phyloP scores from a whole-genome alignment of 139 green algal species.

The Volvox reticuliferus region DNA sequence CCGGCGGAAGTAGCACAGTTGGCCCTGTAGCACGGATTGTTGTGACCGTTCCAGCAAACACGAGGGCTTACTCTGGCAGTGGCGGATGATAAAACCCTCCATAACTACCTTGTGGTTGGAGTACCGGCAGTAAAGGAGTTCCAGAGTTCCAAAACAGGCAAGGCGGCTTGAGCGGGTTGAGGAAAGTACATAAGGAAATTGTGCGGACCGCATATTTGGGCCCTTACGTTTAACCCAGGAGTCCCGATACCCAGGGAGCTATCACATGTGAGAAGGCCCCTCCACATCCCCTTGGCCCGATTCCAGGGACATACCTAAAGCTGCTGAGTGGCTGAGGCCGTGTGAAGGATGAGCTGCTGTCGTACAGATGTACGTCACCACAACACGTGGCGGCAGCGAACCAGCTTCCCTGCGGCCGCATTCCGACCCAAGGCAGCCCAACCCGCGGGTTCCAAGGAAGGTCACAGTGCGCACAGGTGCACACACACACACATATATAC shows the following conservation, averaged over 20 bases:
- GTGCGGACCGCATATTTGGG: no score
- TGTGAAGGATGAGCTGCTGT: not conserved
- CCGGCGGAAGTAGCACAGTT: not conserved
- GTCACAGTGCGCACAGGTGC: not conserved
- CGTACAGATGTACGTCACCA: conserved; percentile 42
- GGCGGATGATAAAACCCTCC: no score
- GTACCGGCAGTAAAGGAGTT: no score
- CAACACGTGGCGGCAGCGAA: conserved; percentile 27
- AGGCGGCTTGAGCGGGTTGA: no score
- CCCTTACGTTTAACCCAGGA: no score
- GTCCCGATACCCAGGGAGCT: no score
- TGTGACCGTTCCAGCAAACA: not conserved
- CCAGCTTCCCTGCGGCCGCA: conserved; percentile 13
- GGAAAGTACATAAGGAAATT: no score
- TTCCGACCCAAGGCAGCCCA: no score
- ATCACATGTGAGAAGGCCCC: no score
- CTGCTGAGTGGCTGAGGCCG: conserved; percentile 21
- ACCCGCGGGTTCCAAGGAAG: not conserved
- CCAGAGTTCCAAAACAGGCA: no score
- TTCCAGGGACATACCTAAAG: not conserved
- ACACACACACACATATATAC: not conserved
- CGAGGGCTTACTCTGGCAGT: not conserved
- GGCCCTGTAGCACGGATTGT: not conserved
- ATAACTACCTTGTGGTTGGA: no score
- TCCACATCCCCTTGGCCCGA: not conserved